Conservation (phyloP, 306 rosid species). For the Lotus japonicus region DNA sequence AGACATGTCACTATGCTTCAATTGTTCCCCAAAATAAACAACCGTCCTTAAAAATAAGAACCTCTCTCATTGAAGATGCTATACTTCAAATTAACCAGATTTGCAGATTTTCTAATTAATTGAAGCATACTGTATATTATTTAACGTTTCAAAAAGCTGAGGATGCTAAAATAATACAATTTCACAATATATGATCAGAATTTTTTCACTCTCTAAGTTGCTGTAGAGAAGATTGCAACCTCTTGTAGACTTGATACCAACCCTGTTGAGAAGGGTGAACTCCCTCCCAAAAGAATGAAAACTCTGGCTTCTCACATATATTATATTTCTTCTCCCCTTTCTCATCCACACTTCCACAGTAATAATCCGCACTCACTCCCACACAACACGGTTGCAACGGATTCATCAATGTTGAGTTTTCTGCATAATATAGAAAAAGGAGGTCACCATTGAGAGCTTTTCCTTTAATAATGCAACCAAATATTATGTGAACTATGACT, state of each 20-base stretch:
- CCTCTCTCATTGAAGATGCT: too few relatives aligned
- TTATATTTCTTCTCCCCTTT: neutral
- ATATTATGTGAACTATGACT: too few relatives aligned
- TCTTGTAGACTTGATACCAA: neutral
- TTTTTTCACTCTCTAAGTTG: neutral
- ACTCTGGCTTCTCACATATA: slow-evolving; percentile 17
- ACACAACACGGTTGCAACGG: slow-evolving; percentile 31
- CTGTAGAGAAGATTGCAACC: neutral
- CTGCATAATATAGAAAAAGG: neutral
- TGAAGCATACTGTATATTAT: too few relatives aligned
- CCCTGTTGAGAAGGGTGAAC: slow-evolving; percentile 37
- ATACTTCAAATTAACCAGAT: too few relatives aligned
- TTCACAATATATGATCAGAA: too few relatives aligned
- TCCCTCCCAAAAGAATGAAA: slow-evolving; percentile 35
- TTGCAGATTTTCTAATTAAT: too few relatives aligned
- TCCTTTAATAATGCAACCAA: too few relatives aligned
- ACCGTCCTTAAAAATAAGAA: too few relatives aligned
- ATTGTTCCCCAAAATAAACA: too few relatives aligned
- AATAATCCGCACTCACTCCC: neutral
- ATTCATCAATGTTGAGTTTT: slow-evolving; percentile 15
- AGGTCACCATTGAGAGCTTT: neutral
- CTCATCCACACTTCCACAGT: slow-evolving; percentile 19
- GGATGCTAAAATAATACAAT: too few relatives aligned
- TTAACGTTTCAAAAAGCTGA: too few relatives aligned
- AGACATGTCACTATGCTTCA: too few relatives aligned